A percentile compares a stretch with the other conserved stretches of the same genome.
phyloP scores from a whole-genome alignment of 2,329 filamentous ascomycete genomes.

The Rutstroemia sp. region DNA sequence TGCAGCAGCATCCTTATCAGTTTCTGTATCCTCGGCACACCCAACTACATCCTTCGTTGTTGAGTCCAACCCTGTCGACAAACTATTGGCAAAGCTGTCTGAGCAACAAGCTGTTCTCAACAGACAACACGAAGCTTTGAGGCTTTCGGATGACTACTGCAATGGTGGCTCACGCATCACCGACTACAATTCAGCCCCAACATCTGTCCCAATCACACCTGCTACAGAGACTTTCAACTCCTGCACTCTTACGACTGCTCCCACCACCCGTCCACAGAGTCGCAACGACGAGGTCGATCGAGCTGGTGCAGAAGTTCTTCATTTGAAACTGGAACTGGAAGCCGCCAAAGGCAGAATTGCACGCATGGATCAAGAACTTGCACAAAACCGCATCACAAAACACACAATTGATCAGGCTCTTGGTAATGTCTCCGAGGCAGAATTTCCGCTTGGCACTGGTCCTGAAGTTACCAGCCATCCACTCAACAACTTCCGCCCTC shows the following conservation, averaged over 20 bases:
- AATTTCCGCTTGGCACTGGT: conserved; percentile 27
- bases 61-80: conserved; percentile 56
- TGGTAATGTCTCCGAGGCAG: conserved; percentile 40
- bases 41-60: conserved; percentile 22
- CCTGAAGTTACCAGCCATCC: conserved; percentile 19
- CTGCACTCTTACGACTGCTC: conserved; percentile 32
- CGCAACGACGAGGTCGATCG: conserved; percentile 34
- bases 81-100: conserved; percentile 64
- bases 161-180: conserved; percentile 25
- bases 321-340: conserved; percentile 64
- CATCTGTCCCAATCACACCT: conserved; percentile 56
- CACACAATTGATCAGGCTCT: conserved; percentile 50
- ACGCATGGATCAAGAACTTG: conserved; percentile 64
- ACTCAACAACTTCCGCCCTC: conserved; percentile 32
- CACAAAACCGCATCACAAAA: conserved; percentile 54
- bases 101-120: conserved; percentile 58
- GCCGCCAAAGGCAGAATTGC: conserved; percentile 63
- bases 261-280: conserved; percentile 47
- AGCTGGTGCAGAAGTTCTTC: conserved; percentile 47
- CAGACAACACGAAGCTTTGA: conserved; percentile 50
- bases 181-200: conserved; percentile 40
- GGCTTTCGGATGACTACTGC: conserved; percentile 26
- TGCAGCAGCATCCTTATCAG: not conserved
- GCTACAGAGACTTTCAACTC: conserved; percentile 45
- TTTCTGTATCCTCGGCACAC: not conserved